phyloP scores from a whole-genome alignment of 495 filamentous ascomycete genomes.

The Tuber magnatum region DNA sequence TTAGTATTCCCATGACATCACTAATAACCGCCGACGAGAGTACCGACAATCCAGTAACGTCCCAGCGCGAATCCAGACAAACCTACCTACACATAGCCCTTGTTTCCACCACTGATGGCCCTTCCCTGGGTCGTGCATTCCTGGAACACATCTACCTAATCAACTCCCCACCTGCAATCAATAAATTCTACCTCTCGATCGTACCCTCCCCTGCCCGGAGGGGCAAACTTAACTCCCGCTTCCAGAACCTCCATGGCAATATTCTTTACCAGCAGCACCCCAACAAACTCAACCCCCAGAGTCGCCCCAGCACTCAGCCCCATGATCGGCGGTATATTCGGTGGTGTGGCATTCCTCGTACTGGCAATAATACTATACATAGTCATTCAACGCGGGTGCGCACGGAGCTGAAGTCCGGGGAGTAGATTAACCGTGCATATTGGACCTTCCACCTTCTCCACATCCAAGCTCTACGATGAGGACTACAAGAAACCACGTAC shows the following conservation, averaged over 20 bases:
- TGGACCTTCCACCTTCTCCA: too few species aligned
- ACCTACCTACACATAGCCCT: conserved; percentile 32
- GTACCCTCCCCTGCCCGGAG: conserved; percentile 21
- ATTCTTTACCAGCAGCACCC: conserved; percentile 13
- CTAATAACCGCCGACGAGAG: too few species aligned
- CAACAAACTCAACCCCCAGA: background rate
- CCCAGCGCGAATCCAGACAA: conserved; percentile 31
- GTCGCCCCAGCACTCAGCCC: conserved; percentile 19
- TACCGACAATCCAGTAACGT: too few species aligned
- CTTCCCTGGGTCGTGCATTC: conserved; percentile 35
- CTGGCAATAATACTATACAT: too few species aligned
- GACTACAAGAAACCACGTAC: too few species aligned
- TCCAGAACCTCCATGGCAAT: conserved; percentile 22
- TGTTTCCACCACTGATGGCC: conserved; percentile 11
- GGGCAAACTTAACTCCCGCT: conserved; percentile 23
- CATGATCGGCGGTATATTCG: conserved; percentile 36
- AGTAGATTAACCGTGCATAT: too few species aligned
- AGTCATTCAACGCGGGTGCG: too few species aligned
- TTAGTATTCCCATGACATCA: too few species aligned
- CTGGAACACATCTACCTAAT: conserved; percentile 36
- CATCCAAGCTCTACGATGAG: too few species aligned
- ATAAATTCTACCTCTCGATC: conserved; percentile 29
- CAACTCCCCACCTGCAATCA: conserved; percentile 28
- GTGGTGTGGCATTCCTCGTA: conserved; percentile 7
- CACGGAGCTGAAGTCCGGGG: too few species aligned